A percentile compares a stretch with the other conserved stretches of the same genome.
phyloP scores from a whole-genome alignment of 805 yeast genomes.

The Novakomyces olei region DNA sequence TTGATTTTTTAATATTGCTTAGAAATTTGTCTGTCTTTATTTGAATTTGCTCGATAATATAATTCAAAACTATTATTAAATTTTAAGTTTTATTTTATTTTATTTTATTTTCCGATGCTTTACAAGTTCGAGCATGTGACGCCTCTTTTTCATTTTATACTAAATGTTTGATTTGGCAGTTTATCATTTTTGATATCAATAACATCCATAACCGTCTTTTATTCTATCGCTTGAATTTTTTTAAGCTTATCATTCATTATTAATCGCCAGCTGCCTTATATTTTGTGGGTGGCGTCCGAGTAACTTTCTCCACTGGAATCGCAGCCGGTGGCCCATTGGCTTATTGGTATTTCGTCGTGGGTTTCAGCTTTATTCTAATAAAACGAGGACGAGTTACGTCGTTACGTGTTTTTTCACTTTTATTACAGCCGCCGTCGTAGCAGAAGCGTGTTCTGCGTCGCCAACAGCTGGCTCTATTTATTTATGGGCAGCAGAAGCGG shows the following conservation, averaged over 20 bases:
- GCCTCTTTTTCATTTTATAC: no score
- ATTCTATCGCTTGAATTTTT: no score
- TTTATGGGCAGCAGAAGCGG: conserved; percentile 31
- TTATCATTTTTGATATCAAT: no score
- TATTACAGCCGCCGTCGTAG: conserved; percentile 18
- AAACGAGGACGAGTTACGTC: not conserved
- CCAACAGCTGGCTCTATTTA: conserved; percentile 53
- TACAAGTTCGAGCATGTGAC: no score
- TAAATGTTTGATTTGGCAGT: no score
- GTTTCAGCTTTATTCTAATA: not conserved
- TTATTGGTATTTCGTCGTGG: not conserved
- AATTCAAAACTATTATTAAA: no score
- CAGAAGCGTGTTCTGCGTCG: conserved; percentile 41
- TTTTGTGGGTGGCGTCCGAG: conserved; percentile 26
- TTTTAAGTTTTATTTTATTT: no score
- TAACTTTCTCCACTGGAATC: conserved; percentile 22
- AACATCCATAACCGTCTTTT: no score
- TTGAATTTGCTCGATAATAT: no score
- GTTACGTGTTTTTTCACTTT: not conserved
- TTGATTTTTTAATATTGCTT: no score
- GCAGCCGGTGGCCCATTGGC: not conserved
- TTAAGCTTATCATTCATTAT: not conserved
- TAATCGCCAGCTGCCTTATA: conserved; percentile 22
- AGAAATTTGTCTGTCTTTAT: no score
- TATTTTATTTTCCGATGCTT: no score